Evolutionary conservation across 2,329 filamentous ascomycete genomes (phyloP).

Genomic region (Fusarium paranaense): DNA sequence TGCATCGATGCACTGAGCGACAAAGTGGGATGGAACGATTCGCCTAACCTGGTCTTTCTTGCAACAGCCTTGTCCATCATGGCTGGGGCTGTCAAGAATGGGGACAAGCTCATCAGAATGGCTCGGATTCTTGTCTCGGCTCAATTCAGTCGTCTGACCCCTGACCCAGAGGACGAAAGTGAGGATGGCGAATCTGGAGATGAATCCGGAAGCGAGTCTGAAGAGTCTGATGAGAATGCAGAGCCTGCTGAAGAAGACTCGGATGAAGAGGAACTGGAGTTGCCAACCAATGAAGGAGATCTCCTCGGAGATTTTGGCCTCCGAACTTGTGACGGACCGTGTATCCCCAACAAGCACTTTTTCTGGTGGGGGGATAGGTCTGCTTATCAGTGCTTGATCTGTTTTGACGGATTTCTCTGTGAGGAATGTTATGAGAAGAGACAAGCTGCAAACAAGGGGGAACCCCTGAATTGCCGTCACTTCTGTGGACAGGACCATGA

Average conservation of each 20-base stretch:
- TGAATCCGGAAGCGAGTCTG: background rate
- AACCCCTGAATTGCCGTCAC: conserved; percentile 9
- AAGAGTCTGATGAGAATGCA: background rate
- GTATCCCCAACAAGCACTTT: conserved; percentile 6
- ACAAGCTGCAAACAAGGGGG: conserved; percentile 17
- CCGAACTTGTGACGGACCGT: conserved; percentile 14
- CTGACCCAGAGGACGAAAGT: background rate
- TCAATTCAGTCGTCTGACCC: conserved; percentile 38
- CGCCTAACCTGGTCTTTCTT: conserved; percentile 26
- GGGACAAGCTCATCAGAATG: conserved; percentile 22
- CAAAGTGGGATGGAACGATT: conserved; percentile 43
- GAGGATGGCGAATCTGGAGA: background rate
- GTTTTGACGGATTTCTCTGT: conserved; percentile 15
- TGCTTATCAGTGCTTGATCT: conserved; percentile 27
- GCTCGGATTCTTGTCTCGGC: conserved; percentile 41
- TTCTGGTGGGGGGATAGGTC: conserved; percentile 23
- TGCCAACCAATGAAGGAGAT: conserved; percentile 28
- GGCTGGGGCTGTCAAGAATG: conserved; percentile 13
- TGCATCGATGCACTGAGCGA: conserved; percentile 37
- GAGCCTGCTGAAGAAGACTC: background rate
- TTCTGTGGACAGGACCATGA: conserved; percentile 28
- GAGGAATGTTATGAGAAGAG: conserved; percentile 26
- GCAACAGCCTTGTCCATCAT: conserved; percentile 32
- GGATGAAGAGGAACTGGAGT: background rate
- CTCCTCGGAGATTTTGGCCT: background rate